Conservation (phyloP, 371 early-diverging fungal species). For the Quaeritorhiza haematococci region DNA sequence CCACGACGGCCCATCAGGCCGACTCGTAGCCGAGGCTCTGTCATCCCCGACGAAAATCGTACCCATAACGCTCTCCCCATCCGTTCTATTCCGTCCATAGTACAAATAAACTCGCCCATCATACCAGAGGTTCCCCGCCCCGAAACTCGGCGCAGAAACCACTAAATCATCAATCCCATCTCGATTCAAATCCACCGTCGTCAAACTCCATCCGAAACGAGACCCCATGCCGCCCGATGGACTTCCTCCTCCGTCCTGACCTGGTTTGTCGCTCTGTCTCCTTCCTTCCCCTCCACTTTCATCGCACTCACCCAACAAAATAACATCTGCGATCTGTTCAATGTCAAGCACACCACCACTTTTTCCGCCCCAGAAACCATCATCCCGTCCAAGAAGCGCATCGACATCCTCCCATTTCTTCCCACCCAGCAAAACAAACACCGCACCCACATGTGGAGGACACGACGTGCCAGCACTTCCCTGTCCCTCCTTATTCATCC, state of each 20-base stretch:
- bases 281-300: too few species aligned
- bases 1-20: too few species aligned
- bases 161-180: slow-evolving; percentile 87
- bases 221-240: slow-evolving; percentile 32
- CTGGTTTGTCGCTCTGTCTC: too few species aligned
- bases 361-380: too few species aligned
- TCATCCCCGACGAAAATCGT: not conserved
- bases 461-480: slow-evolving; percentile 5
- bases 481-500: too few species aligned
- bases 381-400: too few species aligned
- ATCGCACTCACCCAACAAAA: not conserved
- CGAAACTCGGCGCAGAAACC: slow-evolving; percentile 63
- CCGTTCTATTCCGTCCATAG: slow-evolving; percentile 46
- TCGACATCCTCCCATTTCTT: not conserved
- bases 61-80: slow-evolving; percentile 35
- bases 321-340: too few species aligned
- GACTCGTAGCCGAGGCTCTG: too few species aligned
- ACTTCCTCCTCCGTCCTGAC: too few species aligned
- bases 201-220: slow-evolving; percentile 72
- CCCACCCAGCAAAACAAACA: slow-evolving; percentile 46
- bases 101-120: slow-evolving; percentile 63
- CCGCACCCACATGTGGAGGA: slow-evolving; percentile 56
- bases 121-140: slow-evolving; percentile 20
- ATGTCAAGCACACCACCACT: too few species aligned
- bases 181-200: slow-evolving; percentile 70